phyloP scores from a whole-genome alignment of 2,329 filamentous ascomycete genomes.

The Pezicula radicicola region DNA sequence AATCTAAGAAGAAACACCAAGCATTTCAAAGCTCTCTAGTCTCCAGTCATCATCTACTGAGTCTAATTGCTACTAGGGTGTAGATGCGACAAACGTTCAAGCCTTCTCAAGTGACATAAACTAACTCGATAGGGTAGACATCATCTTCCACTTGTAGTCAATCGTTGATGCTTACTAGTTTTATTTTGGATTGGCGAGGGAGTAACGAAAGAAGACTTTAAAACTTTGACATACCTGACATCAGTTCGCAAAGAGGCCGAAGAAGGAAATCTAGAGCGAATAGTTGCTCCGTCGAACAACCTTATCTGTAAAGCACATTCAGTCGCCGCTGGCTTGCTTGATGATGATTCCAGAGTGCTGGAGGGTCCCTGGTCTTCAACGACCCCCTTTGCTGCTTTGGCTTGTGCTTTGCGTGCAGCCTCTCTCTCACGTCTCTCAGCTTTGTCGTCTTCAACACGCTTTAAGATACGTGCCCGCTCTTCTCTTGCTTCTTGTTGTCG shows the following conservation, averaged over 20 bases:
- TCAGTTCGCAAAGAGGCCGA: conserved; percentile 58
- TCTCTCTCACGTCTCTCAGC: conserved; percentile 59
- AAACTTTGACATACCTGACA: conserved; percentile 40
- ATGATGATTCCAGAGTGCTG: conserved; percentile 1
- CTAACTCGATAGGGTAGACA: too few species aligned
- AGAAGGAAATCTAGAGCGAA: conserved; percentile 69
- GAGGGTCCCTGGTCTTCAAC: conserved; percentile 7
- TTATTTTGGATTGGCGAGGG: too few species aligned
- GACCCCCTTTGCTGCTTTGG: conserved; percentile 2
- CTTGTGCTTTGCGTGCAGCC: conserved; percentile 45
- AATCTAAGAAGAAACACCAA: too few species aligned
- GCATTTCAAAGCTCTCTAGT: too few species aligned
- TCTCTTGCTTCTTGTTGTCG: conserved; percentile 63
- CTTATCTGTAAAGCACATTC: conserved; percentile 71
- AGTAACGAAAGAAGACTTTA: too few species aligned
- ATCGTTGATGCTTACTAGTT: too few species aligned
- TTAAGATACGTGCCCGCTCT: conserved; percentile 69
- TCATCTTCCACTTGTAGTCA: too few species aligned
- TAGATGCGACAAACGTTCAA: too few species aligned
- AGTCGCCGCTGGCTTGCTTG: conserved; percentile 9
- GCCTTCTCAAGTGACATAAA: too few species aligned
- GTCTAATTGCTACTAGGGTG: too few species aligned
- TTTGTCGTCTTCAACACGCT: conserved; percentile 75
- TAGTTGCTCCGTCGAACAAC: conserved; percentile 78
- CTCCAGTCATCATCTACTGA: too few species aligned